Evolutionary conservation across 2,329 filamentous ascomycete species (phyloP), one percentile per base, ranked within the genome.

Genomic region (Colletotrichum tamarilloi): DNA sequence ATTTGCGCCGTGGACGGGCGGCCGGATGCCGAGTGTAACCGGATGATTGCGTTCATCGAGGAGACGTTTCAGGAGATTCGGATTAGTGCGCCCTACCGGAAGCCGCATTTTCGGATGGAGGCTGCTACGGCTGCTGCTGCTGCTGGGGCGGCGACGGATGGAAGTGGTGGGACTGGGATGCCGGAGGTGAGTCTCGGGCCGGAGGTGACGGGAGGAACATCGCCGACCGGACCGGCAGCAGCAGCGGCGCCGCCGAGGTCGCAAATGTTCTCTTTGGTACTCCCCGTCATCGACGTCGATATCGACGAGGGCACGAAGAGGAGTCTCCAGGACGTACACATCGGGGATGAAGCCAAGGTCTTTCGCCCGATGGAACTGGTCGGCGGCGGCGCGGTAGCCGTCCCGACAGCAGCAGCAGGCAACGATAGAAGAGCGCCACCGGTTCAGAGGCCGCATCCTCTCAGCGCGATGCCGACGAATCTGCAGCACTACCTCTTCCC

Each of bases 21-120:
- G 53, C 73, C 73, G 1, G 69, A 74, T 11, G 68, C 66, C 1
- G 74, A 76, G 24, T 75, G 73, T 16, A 64, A 72, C 7, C 69
- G 69, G 16, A 68, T 75, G 59, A 62, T 76, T 59, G 62, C 68
- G 2, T 76, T 76, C 26, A 74, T 76, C 24, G 68, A 74, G 42
- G 74, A 76, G 63, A 76, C 74, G 42, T 76, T 73, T 19, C 73
- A 65, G 5, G 74, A 76, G 66, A 75, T 76, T 58, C 65, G 73
- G 46, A 73, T 68, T 12, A 67, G 57, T 26, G 74, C 67, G 49
- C 73, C 73, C 7, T 76, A 76, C 28, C 74, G 74, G 26, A 67
- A 69, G 58, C 73, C 74, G 49, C 74, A 76, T 53, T 76, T 76
- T 22, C 66, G 53, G 32, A 62, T 64, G 35, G 74, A 73, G 42